phyloP scores from a whole-genome alignment of 805 yeast species.

The Monosporozyma unispora region DNA sequence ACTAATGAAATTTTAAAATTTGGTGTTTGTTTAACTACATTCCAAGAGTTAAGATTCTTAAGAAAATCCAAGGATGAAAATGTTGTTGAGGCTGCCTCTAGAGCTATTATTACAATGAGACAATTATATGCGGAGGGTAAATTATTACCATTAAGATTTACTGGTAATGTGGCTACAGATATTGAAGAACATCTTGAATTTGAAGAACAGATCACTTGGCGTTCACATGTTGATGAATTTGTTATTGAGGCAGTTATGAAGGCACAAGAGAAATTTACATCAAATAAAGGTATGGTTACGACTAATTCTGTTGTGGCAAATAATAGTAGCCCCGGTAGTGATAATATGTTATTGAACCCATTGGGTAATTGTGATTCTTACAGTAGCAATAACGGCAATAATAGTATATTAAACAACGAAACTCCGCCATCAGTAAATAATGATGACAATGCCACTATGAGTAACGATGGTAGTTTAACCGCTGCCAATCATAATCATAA shows the following conservation, averaged over 20 bases:
- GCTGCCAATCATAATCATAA: background rate
- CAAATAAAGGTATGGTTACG: conserved; percentile 1
- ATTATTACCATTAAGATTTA: conserved; percentile 53
- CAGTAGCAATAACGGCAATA: background rate
- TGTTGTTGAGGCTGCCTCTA: conserved; percentile 70
- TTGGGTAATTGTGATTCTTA: background rate
- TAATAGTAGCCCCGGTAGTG: background rate
- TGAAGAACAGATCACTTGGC: conserved; percentile 65
- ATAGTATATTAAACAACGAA: background rate
- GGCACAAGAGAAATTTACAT: conserved; percentile 11
- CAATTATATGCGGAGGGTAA: conserved; percentile 51
- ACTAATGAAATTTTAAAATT: conserved; percentile 49
- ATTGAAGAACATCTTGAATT: conserved; percentile 66
- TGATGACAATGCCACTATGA: background rate
- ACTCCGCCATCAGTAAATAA: background rate
- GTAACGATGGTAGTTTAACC: background rate
- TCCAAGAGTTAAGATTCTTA: conserved; percentile 65
- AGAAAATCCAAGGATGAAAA: conserved; percentile 64
- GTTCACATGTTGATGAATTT: conserved; percentile 62
- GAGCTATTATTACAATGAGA: conserved; percentile 67
- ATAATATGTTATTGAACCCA: background rate
- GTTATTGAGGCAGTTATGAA: conserved; percentile 43
- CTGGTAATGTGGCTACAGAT: conserved; percentile 59
- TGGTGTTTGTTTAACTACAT: conserved; percentile 64
- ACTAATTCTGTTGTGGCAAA: background rate